A percentile compares a stretch with the other conserved stretches of the same genome.
Conservation (phyloP, 139 green algal genomes). For the Microglena sp. region DNA sequence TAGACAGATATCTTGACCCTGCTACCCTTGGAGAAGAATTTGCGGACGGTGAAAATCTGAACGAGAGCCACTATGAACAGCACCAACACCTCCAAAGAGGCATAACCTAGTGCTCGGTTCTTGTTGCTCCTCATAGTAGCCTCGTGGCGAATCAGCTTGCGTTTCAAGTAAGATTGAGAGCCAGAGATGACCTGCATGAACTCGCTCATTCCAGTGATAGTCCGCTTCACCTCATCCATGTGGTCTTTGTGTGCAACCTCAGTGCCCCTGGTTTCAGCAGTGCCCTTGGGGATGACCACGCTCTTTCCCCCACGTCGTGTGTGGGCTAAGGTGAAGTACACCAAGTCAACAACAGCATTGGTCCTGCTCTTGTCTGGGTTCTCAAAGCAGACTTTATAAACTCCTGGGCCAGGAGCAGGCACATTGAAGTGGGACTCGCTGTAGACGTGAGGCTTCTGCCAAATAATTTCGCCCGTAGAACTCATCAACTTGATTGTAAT, state of each 20-base stretch:
- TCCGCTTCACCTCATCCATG: constrained; percentile 33
- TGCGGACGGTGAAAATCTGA: too few relatives aligned
- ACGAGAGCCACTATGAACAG: constrained; percentile 20
- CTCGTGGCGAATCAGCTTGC: constrained; percentile 41
- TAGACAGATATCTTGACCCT: too few relatives aligned
- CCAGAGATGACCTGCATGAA: constrained; percentile 35
- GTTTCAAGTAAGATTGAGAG: constrained; percentile 35
- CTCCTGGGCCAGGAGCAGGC: constrained; percentile 34
- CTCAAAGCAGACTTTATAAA: constrained; percentile 44
- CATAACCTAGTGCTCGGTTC: constrained; percentile 29
- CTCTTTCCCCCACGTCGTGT: constrained; percentile 5
- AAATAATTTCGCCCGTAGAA: constrained; percentile 14
- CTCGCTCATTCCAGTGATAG: constrained; percentile 37
- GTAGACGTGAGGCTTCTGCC: constrained; percentile 38
- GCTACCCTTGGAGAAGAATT: too few relatives aligned
- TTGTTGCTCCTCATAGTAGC: constrained; percentile 42
- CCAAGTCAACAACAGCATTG: constrained; percentile 41
- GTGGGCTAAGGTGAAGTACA: constrained; percentile 48
- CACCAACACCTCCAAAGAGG: constrained; percentile 23
- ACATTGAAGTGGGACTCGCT: constrained; percentile 46
- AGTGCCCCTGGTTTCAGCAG: constrained; percentile 23
- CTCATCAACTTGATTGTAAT: constrained; percentile 21
- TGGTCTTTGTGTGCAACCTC: constrained; percentile 33
- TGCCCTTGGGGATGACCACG: constrained; percentile 39
- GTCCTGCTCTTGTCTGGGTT: constrained; percentile 36